Evolutionary conservation across 176 grass and related monocot species (phyloP).

Genomic region (Themeda triandra): DNA sequence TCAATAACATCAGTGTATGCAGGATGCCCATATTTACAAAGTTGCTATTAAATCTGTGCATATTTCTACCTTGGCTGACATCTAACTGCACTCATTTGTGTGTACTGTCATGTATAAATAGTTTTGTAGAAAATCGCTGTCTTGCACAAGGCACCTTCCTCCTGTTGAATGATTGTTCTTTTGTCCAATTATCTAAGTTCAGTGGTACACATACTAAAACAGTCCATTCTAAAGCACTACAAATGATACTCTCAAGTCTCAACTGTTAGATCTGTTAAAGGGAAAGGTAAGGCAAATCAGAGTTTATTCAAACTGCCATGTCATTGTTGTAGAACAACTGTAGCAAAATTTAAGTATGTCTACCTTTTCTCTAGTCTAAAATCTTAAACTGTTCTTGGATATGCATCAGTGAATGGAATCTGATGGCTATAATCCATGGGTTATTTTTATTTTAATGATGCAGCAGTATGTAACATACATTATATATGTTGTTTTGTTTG

Average conservation of each 20-base stretch:
- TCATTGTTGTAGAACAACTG: background rate
- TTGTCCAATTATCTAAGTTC: background rate
- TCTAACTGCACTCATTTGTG: background rate
- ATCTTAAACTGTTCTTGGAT: conserved; percentile 9
- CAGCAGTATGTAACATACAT: background rate
- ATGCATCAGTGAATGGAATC: background rate
- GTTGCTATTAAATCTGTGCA: background rate
- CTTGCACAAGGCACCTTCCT: background rate
- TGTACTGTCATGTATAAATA: background rate
- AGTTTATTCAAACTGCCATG: background rate
- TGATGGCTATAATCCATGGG: conserved; percentile 13
- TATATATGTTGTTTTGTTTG: background rate
- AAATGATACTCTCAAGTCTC: background rate
- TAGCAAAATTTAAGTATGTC: background rate
- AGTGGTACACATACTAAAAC: background rate
- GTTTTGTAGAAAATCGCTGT: conserved; percentile 5
- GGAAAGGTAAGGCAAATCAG: background rate
- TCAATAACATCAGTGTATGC: background rate
- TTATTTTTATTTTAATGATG: conserved; percentile 2
- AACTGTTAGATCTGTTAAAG: background rate
- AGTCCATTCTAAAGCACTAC: background rate
- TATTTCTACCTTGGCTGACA: background rate
- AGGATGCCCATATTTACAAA: conserved; percentile 9
- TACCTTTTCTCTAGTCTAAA: background rate
- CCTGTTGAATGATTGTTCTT: background rate